These are phyloP conservation scores for Suillus spraguei DNA, from an alignment of 768 basidiomycete genomes.

Conservation along the genomic window DNA sequence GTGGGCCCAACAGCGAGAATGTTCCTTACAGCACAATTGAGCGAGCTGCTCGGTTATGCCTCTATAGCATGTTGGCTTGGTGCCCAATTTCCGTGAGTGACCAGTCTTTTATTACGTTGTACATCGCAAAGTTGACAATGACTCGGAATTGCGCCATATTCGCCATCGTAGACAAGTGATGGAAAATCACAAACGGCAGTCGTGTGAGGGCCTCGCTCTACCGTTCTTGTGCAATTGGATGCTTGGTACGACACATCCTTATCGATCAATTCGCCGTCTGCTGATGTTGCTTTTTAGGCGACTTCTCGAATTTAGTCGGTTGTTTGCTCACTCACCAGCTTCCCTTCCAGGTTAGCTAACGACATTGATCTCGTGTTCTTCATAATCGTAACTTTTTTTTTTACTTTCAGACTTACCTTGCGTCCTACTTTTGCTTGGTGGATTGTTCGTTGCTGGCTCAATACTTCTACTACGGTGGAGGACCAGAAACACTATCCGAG, in stretches of 20 bases:
- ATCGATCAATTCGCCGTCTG: neutral
- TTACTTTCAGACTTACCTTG: slow-evolving; percentile 75
- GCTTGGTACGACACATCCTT: slow-evolving; percentile 56
- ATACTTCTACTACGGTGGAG: slow-evolving; percentile 73
- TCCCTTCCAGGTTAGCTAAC: slow-evolving; percentile 81
- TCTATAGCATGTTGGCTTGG: slow-evolving; percentile 84
- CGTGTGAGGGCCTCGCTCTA: slow-evolving; percentile 88
- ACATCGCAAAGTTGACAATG: slow-evolving; percentile 9
- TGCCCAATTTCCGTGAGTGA: slow-evolving; percentile 85
- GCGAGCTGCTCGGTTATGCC: slow-evolving; percentile 67
- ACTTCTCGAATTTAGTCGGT: slow-evolving; percentile 90
- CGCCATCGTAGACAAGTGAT: slow-evolving; percentile 69
- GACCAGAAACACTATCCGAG: slow-evolving; percentile 35
- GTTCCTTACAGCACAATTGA: slow-evolving; percentile 37
- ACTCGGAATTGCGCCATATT: slow-evolving; percentile 2
- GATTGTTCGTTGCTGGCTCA: slow-evolving; percentile 78
- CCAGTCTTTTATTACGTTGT: slow-evolving; percentile 10
- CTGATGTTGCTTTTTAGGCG: slow-evolving; percentile 51
- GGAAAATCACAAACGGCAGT: slow-evolving; percentile 73
- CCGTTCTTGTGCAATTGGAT: slow-evolving; percentile 96
- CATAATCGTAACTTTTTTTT: slow-evolving; percentile 13
- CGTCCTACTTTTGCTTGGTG: slow-evolving; percentile 85
- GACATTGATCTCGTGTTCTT: slow-evolving; percentile 12
- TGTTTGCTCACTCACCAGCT: slow-evolving; percentile 91
- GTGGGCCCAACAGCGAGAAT: slow-evolving; percentile 18